phyloP scores from a whole-genome alignment of 768 basidiomycete genomes.

The Suillus sp. region DNA sequence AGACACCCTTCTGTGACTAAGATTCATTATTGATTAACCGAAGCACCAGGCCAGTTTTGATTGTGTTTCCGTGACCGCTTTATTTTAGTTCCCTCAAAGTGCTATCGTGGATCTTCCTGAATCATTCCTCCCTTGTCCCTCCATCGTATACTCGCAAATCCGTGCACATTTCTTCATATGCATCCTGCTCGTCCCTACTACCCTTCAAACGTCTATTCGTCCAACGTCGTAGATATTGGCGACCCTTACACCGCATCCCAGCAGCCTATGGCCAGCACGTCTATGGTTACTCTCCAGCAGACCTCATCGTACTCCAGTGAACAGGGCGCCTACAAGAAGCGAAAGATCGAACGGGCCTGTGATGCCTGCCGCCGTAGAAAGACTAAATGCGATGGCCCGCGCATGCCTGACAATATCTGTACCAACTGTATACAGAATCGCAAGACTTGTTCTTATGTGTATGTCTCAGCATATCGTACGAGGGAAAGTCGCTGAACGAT shows the following conservation, averaged over 20 bases:
- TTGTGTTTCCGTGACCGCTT: slow-evolving; percentile 2
- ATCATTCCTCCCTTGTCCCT: slow-evolving; percentile 7
- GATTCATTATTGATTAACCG: neutral
- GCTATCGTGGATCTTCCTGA: slow-evolving; percentile 15
- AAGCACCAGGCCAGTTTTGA: neutral
- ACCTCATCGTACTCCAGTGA: slow-evolving; percentile 14
- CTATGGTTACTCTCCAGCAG: slow-evolving; percentile 21
- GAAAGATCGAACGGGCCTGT: slow-evolving; percentile 57
- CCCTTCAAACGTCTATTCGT: slow-evolving; percentile 15
- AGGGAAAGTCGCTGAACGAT: slow-evolving; percentile 11
- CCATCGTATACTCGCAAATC: slow-evolving; percentile 4
- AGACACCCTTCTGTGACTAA: neutral
- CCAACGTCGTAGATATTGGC: slow-evolving; percentile 33
- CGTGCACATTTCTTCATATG: slow-evolving; percentile 17
- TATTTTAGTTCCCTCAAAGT: slow-evolving; percentile 22
- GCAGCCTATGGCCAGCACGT: slow-evolving; percentile 1
- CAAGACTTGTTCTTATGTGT: slow-evolving; percentile 64
- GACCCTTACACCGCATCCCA: slow-evolving; percentile 18
- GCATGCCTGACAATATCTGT: slow-evolving; percentile 51
- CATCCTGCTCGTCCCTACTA: slow-evolving; percentile 21
- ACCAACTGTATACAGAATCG: slow-evolving; percentile 56
- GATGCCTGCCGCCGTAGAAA: slow-evolving; percentile 61
- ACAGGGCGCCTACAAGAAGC: slow-evolving; percentile 36
- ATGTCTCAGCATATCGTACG: slow-evolving; percentile 25
- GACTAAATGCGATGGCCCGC: slow-evolving; percentile 62